Conservation (phyloP, 2,329 filamentous ascomycete genomes). For the Curvularia eragrostidis region DNA sequence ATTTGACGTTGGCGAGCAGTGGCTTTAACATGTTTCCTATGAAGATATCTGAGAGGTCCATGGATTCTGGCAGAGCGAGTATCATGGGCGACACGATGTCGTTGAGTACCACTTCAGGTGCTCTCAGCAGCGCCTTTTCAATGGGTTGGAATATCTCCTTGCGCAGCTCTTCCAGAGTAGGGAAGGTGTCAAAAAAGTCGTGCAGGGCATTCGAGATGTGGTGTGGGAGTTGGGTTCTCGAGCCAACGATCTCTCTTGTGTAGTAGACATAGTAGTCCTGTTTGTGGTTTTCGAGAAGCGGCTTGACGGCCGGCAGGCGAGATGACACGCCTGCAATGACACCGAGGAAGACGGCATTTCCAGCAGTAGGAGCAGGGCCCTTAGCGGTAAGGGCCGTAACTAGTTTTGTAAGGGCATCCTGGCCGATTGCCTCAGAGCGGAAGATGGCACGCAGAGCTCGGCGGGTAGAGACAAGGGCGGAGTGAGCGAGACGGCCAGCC, state of each 20-base stretch:
- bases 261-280: slow-evolving; percentile 82
- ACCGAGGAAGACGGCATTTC: slow-evolving; percentile 79
- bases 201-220: slow-evolving; percentile 75
- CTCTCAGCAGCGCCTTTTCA: slow-evolving; percentile 86
- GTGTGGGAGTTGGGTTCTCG: slow-evolving; percentile 71
- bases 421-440: slow-evolving; percentile 62
- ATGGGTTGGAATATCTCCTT: slow-evolving; percentile 79
- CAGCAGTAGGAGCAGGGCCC: slow-evolving; percentile 66
- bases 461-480: slow-evolving; percentile 78
- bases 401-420: slow-evolving; percentile 67
- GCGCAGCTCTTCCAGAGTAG: slow-evolving; percentile 74
- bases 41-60: slow-evolving; percentile 81
- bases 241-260: slow-evolving; percentile 81
- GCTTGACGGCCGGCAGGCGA: slow-evolving; percentile 69
- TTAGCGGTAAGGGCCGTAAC: slow-evolving; percentile 75
- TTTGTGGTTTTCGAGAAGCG: slow-evolving; percentile 70
- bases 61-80: slow-evolving; percentile 67
- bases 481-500: slow-evolving; percentile 67
- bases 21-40: slow-evolving; percentile 80
- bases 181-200: slow-evolving; percentile 83
- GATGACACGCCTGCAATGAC: slow-evolving; percentile 86
- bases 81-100: slow-evolving; percentile 79
- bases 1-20: slow-evolving; percentile 88
- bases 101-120: slow-evolving; percentile 86
- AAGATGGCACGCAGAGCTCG: slow-evolving; percentile 80